Evolutionary conservation across 2,329 filamentous ascomycete genomes (phyloP).

Genomic region (Neonectria coccinea): DNA sequence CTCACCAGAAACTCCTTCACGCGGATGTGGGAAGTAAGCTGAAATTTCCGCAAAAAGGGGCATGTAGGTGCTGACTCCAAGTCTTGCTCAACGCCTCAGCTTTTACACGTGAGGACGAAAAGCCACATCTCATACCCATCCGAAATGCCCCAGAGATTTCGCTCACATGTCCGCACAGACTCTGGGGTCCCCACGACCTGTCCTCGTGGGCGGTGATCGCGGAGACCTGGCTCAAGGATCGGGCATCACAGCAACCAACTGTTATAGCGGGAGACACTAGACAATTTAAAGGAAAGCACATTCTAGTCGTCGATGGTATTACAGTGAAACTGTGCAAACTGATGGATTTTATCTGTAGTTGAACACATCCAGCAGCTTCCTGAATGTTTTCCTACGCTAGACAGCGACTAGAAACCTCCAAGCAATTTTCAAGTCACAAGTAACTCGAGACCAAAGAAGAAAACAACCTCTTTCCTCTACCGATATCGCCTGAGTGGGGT

Average conservation of each 20-base stretch:
- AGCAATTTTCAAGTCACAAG: background rate
- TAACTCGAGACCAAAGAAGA: background rate
- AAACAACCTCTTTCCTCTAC: background rate
- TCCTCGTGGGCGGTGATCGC: too few species aligned
- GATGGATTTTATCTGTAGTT: background rate
- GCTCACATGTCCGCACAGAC: too few species aligned
- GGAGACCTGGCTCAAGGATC: too few species aligned
- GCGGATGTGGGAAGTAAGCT: background rate
- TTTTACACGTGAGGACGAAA: background rate
- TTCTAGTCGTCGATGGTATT: background rate
- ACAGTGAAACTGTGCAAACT: background rate
- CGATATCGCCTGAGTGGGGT: background rate
- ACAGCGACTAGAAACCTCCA: background rate
- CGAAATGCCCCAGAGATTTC: too few species aligned
- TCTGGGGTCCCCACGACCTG: too few species aligned
- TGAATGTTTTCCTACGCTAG: background rate
- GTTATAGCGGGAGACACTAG: background rate
- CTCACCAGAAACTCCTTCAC: too few species aligned
- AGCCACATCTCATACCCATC: too few species aligned
- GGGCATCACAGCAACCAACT: background rate
- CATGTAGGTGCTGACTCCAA: background rate
- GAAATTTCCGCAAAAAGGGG: background rate
- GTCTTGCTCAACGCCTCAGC: background rate
- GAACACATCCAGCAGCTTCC: background rate
- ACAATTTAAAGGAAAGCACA: background rate